Conservation (phyloP, 2,329 filamentous ascomycete genomes). For the Xylariaceae sp. region DNA sequence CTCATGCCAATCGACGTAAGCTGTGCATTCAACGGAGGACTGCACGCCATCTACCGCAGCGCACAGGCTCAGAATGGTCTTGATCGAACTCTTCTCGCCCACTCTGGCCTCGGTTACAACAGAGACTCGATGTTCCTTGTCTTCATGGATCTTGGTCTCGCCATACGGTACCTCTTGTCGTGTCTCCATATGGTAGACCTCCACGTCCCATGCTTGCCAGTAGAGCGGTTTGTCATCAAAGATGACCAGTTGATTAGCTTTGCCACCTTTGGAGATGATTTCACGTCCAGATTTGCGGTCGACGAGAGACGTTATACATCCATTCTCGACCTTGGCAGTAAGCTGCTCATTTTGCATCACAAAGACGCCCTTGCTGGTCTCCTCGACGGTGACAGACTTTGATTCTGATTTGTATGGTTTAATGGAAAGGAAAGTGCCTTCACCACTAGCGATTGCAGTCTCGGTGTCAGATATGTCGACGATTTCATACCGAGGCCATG, state of each 20-base stretch:
- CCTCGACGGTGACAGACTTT: slow-evolving; percentile 47
- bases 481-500: slow-evolving; percentile 77
- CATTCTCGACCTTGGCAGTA: slow-evolving; percentile 66
- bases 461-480: slow-evolving; percentile 56
- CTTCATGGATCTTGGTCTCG: slow-evolving; percentile 67
- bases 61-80: slow-evolving; percentile 76
- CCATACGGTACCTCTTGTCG: slow-evolving; percentile 69
- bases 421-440: slow-evolving; percentile 48
- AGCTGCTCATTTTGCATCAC: slow-evolving; percentile 76
- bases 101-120: slow-evolving; percentile 82
- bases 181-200: slow-evolving; percentile 90
- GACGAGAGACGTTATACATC: slow-evolving; percentile 78
- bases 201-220: slow-evolving; percentile 98
- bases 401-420: slow-evolving; percentile 42
- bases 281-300: slow-evolving; percentile 73
- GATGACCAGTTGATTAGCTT: slow-evolving; percentile 87
- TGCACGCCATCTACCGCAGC: slow-evolving; percentile 62
- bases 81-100: slow-evolving; percentile 80
- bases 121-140: slow-evolving; percentile 71
- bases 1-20: slow-evolving; percentile 95
- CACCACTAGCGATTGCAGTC: slow-evolving; percentile 53
- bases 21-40: slow-evolving; percentile 71
- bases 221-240: slow-evolving; percentile 97
- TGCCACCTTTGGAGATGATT: slow-evolving; percentile 66
- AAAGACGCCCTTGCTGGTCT: slow-evolving; percentile 60